A percentile compares a stretch with the other conserved stretches of the same genome.
These are phyloP conservation scores for Baorangia bicolor DNA, from an alignment of 768 basidiomycete species.

Conservation along the genomic window DNA sequence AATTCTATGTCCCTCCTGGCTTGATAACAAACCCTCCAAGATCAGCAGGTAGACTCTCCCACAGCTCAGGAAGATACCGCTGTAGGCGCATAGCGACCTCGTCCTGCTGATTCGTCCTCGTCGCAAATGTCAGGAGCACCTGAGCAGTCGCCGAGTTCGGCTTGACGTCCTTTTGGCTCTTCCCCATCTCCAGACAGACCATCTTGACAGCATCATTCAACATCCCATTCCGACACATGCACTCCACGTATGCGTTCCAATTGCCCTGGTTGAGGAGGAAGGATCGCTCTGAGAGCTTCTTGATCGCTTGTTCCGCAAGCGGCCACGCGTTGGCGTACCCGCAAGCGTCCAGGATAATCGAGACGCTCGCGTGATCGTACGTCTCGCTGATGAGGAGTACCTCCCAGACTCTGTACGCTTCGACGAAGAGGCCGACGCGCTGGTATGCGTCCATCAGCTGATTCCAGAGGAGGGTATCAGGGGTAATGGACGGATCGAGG, in stretches of 20 bases:
- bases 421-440: conserved; percentile 66
- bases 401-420: conserved; percentile 82
- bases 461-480: conserved; percentile 72
- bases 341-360: conserved; percentile 85
- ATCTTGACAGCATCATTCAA: conserved; percentile 66
- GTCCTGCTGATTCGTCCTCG: conserved; percentile 39
- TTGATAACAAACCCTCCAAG: conserved; percentile 23
- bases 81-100: conserved; percentile 48
- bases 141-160: conserved; percentile 51
- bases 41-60: conserved; percentile 26
- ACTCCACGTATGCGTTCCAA: conserved; percentile 85
- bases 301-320: conserved; percentile 55
- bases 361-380: conserved; percentile 65
- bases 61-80: conserved; percentile 39
- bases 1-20: conserved; percentile 7
- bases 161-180: conserved; percentile 38
- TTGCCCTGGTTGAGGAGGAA: conserved; percentile 62
- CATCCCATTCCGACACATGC: conserved; percentile 69
- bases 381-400: conserved; percentile 57
- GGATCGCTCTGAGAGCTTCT: conserved; percentile 46
- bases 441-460: conserved; percentile 89
- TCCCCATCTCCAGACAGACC: conserved; percentile 65
- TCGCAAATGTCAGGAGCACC: conserved; percentile 57
- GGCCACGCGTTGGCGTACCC: conserved; percentile 54
- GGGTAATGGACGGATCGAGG: conserved; percentile 74